Percentiles rank a stretch among this genome's conserved stretches.
Conservation (phyloP, 2,329 filamentous ascomycete genomes). For the Xylariaceae sp. region DNA sequence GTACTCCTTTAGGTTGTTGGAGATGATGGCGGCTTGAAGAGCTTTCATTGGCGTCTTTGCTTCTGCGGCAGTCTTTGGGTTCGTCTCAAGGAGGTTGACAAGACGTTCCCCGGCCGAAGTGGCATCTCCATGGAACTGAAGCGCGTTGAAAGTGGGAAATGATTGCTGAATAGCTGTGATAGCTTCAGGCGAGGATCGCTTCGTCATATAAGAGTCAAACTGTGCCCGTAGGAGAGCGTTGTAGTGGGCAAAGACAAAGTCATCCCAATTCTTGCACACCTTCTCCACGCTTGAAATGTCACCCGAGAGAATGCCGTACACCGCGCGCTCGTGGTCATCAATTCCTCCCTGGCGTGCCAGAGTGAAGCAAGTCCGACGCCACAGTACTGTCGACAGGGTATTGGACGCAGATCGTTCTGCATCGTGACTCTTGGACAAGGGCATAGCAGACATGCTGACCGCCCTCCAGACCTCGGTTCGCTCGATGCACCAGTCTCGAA, state of each 20-base stretch:
- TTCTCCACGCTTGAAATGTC: constrained; percentile 71
- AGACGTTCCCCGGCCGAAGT: constrained; percentile 48
- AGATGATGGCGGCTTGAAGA: constrained; percentile 68
- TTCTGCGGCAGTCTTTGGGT: constrained; percentile 48
- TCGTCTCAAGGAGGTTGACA: constrained; percentile 52
- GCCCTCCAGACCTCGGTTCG: constrained; percentile 86
- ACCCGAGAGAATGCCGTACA: constrained; percentile 84
- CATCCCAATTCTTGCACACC: constrained; percentile 75
- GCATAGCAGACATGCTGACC: constrained; percentile 67
- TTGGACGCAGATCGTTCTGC: constrained; percentile 34
- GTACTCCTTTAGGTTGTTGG: constrained; percentile 50
- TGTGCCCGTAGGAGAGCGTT: constrained; percentile 76
- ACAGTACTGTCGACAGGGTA: constrained; percentile 50
- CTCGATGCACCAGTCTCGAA: constrained; percentile 80
- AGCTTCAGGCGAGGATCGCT: constrained; percentile 44
- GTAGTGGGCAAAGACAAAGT: constrained; percentile 79
- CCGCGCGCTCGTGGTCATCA: constrained; percentile 76
- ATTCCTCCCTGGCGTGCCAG: constrained; percentile 61
- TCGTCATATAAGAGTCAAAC: constrained; percentile 64
- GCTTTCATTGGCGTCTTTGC: constrained; percentile 62
- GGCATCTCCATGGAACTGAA: constrained; percentile 53
- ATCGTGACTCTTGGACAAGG: constrained; percentile 44
- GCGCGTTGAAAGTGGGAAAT: constrained; percentile 57
- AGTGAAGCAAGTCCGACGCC: constrained; percentile 70
- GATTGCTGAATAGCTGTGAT: constrained; percentile 48